Percentiles rank a stretch among this genome's conserved stretches.
phyloP scores from a whole-genome alignment of 176 grass and related monocot species.

The Saccharum spontaneum region DNA sequence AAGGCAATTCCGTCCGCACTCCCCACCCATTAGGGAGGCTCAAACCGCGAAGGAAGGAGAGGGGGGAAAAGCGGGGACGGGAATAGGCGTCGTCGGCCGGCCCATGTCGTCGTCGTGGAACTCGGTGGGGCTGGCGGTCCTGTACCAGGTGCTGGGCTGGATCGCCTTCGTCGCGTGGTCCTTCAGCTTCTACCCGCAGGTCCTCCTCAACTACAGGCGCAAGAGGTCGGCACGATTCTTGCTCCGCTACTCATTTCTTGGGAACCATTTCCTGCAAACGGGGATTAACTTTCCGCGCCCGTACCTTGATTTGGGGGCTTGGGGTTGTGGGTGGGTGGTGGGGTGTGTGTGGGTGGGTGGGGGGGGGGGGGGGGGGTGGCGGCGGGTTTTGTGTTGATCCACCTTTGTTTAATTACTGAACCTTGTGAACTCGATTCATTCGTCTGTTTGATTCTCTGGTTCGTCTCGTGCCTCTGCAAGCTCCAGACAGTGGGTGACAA shows the following conservation, averaged over 20 bases:
- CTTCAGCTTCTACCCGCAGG: constrained; percentile 96
- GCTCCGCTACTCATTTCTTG: not conserved
- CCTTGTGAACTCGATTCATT: not conserved
- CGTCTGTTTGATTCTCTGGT: not conserved
- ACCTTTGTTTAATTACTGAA: not conserved
- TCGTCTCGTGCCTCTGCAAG: not conserved
- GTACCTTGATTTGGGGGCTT: too few relatives aligned
- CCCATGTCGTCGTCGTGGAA: constrained; percentile 78
- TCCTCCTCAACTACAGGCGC: constrained; percentile 82
- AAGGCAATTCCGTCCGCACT: not conserved
- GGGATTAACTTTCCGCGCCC: not conserved
- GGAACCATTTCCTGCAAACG: not conserved
- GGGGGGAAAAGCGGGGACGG: too few relatives aligned
- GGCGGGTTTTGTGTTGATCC: too few relatives aligned
- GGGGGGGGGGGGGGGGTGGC: too few relatives aligned
- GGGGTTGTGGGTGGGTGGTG: too few relatives aligned
- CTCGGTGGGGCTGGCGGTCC: constrained; percentile 64
- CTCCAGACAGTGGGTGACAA: not conserved
- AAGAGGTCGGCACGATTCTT: constrained; percentile 56
- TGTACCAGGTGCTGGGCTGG: constrained; percentile 87
- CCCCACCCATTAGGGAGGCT: not conserved
- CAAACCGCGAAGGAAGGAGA: not conserved
- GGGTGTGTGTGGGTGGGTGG: too few relatives aligned
- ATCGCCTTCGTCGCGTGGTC: constrained; percentile 96
- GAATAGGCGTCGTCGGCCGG: not conserved